Evolutionary conservation across 495 filamentous ascomycete species (phyloP), one percentile per base, ranked within the genome.

Genomic region (Filosporella fistucella): DNA sequence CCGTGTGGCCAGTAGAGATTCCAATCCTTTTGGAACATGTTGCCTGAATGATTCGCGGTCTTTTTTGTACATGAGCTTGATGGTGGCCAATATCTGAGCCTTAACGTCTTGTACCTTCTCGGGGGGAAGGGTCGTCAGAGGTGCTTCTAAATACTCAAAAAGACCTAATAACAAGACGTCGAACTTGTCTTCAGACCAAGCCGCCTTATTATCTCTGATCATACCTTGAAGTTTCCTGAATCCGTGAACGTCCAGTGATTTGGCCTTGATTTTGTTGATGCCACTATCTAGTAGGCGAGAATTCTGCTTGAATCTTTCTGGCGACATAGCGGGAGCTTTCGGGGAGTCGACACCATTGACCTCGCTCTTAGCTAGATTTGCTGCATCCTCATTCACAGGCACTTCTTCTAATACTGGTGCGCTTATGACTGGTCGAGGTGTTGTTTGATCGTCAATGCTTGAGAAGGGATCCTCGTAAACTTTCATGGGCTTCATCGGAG

Each of bases 221-320:
- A 96, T 75, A 21, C 80, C 76, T 62, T 94, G 91, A 9, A 96
- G 65, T 50, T 93, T 89, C 40, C 91, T 82, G 67, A 96, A 95
- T 42, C 86, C 89, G 53, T 89, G 86, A 4, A 89, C 86, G 57
- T 95, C 90, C 28, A 96, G 76, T 6, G 77, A 78, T 51, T 78
- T 74, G 9, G 78, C 75, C 26, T 76, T 78, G 42, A 96, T 80
- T 24, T 85, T 83, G 17, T 75, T 69, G 52, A 94, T 88, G 39
- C 85, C 88, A 53, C 86, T 93, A 29, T 78, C 75, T 2, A 96
- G 76, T 24, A 94, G 62, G 25, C 74, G 69, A 7, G 63, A 60
- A 28, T 65, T 70, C 37, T 76, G 74, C 47, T 73, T 71, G 17
- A 63, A 54, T 43, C 78, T 78, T 20, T 80, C 75, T 0, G 73